Percentiles rank a stretch among this genome's conserved stretches.
Evolutionary conservation across 106 monocot species (phyloP).

Genomic region (Narthecium ossifragum): DNA sequence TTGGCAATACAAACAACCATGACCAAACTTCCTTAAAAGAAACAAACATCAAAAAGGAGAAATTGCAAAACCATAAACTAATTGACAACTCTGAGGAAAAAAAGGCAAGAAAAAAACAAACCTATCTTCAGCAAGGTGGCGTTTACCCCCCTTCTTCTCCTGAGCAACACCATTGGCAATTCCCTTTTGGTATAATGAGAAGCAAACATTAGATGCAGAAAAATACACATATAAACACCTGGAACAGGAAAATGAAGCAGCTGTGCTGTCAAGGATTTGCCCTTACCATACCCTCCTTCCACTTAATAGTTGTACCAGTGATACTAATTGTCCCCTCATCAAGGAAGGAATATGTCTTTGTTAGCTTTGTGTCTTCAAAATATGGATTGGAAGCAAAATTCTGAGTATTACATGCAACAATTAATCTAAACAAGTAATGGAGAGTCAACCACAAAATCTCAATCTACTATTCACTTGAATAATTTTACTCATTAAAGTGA

Average conservation of each 20-base stretch:
- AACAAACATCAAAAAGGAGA: too few species aligned
- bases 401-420: slow-evolving; percentile 21
- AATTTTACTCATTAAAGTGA: too few species aligned
- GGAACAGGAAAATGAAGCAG: background rate
- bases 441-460: too few species aligned
- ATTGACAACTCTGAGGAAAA: too few species aligned
- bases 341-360: slow-evolving; percentile 45
- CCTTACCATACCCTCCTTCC: slow-evolving; percentile 75
- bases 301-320: slow-evolving; percentile 52
- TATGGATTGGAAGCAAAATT: slow-evolving; percentile 65
- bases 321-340: slow-evolving; percentile 62
- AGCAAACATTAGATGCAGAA: background rate
- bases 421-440: background rate
- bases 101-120: background rate
- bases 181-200: slow-evolving; percentile 28
- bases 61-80: too few species aligned
- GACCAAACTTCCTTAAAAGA: too few species aligned
- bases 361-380: slow-evolving; percentile 65
- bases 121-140: slow-evolving; percentile 61
- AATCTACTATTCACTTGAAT: too few species aligned
- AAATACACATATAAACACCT: background rate
- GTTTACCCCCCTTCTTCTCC: slow-evolving; percentile 53
- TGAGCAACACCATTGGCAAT: slow-evolving; percentile 45
- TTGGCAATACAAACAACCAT: too few species aligned
- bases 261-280: too few species aligned